These are phyloP conservation scores for Camellia sinensis DNA, from an alignment of 148 eudicot genomes.

Conservation along the genomic window DNA sequence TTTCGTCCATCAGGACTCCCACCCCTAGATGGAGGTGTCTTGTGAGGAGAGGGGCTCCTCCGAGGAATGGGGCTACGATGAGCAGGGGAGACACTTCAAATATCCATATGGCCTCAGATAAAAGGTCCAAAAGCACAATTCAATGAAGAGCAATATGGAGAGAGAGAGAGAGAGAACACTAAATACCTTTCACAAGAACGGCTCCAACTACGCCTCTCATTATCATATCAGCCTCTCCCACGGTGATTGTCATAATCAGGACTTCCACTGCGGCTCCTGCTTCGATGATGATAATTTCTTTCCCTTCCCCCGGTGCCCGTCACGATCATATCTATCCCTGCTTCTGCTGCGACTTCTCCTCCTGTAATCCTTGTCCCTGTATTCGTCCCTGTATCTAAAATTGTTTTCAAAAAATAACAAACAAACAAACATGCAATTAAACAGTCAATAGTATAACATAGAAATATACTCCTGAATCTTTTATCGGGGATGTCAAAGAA, in stretches of 20 bases:
- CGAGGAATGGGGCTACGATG: conserved; percentile 56
- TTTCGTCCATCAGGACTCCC: conserved; percentile 50
- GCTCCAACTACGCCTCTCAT: conserved; percentile 54
- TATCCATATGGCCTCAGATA: conserved; percentile 5
- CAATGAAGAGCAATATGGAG: not conserved
- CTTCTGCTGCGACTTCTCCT: conserved; percentile 80
- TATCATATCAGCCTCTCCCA: conserved; percentile 67
- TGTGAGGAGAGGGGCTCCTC: conserved; percentile 65
- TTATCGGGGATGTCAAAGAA: too few species aligned
- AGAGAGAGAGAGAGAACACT: not conserved
- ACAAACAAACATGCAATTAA: not conserved
- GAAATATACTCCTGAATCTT: too few species aligned
- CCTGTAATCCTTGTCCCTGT: conserved; percentile 45
- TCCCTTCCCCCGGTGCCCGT: conserved; percentile 58
- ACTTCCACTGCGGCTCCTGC: conserved; percentile 70
- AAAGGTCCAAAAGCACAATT: not conserved
- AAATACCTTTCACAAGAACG: conserved; percentile 62
- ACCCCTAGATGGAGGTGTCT: conserved; percentile 44
- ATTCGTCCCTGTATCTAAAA: conserved; percentile 54
- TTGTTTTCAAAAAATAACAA: not conserved
- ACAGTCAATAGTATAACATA: not conserved
- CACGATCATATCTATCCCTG: conserved; percentile 57
- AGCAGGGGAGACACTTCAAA: conserved; percentile 67
- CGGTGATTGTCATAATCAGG: conserved; percentile 60
- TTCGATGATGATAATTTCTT: conserved; percentile 49